Percentiles rank a stretch among this genome's conserved stretches.
Conservation (phyloP, 2,329 filamentous ascomycete genomes). For the Pyrenochaeta sp. region DNA sequence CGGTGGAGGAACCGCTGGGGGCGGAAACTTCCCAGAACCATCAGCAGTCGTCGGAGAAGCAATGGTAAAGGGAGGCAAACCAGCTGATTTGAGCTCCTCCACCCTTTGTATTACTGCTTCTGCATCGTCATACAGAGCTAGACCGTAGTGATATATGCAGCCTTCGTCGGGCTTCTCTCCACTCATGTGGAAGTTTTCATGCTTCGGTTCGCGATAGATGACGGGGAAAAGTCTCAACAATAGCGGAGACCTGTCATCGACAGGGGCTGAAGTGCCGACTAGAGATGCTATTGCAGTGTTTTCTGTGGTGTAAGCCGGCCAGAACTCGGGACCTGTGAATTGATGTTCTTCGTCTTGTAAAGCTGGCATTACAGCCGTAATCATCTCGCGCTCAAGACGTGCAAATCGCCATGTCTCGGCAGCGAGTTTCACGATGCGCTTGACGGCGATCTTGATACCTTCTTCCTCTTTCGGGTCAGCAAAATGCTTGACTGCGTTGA, state of each 20-base stretch:
- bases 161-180: constrained; percentile 55
- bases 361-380: constrained; percentile 59
- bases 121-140: constrained; percentile 59
- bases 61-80: constrained; percentile 47
- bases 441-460: constrained; percentile 58
- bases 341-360: constrained; percentile 42
- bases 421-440: constrained; percentile 64
- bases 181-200: constrained; percentile 51
- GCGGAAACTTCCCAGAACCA: constrained; percentile 44
- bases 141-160: constrained; percentile 59
- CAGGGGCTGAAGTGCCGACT: constrained; percentile 26
- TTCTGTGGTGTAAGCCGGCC: constrained; percentile 46
- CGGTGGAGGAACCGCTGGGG: constrained; percentile 45
- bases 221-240: constrained; percentile 61
- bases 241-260: constrained; percentile 50
- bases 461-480: constrained; percentile 60
- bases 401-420: constrained; percentile 67
- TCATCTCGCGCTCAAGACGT: constrained; percentile 63
- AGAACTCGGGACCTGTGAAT: constrained; percentile 41
- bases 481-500: constrained; percentile 62
- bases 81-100: constrained; percentile 48
- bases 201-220: constrained; percentile 60
- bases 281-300: constrained; percentile 37
- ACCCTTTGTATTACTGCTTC: constrained; percentile 39
- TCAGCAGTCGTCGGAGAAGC: constrained; percentile 48